These are phyloP conservation scores for Viola odorata DNA, from an alignment of 345 rosid genomes.

Conservation along the genomic window DNA sequence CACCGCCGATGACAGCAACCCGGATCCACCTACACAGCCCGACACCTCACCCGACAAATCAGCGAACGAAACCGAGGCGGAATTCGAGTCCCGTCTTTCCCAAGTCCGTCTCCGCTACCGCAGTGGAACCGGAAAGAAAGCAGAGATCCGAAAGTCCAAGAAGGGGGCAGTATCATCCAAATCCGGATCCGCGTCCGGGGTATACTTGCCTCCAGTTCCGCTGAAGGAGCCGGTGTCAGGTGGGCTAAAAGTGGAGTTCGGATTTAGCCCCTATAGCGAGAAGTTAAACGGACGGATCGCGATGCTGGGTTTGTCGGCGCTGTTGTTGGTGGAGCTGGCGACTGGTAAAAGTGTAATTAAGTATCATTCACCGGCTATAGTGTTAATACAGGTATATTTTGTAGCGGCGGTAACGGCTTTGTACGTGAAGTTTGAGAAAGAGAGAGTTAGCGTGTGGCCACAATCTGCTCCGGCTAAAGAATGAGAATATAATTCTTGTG, in stretches of 20 bases:
- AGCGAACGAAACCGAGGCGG: conserved; percentile 14
- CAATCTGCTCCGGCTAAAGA: conserved; percentile 18
- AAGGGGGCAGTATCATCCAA: conserved; percentile 38
- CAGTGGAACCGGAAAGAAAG: conserved; percentile 80
- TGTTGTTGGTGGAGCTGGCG: conserved; percentile 78
- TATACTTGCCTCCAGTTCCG: conserved; percentile 72
- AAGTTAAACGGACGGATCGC: conserved; percentile 69
- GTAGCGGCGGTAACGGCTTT: conserved; percentile 62
- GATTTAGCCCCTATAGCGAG: conserved; percentile 74
- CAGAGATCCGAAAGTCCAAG: conserved; percentile 64
- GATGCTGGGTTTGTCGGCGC: conserved; percentile 59
- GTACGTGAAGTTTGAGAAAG: conserved; percentile 67
- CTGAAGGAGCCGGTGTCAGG: conserved; percentile 58
- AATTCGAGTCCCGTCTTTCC: conserved; percentile 69
- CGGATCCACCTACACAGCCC: conserved; percentile 17
- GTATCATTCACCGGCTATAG: conserved; percentile 71
- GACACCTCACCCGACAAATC: conserved; percentile 18
- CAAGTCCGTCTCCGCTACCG: conserved; percentile 59
- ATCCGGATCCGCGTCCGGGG: conserved; percentile 25
- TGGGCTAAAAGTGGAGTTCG: conserved; percentile 72
- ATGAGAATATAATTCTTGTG: background rate
- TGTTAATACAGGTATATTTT: conserved; percentile 64
- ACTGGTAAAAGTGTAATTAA: conserved; percentile 78
- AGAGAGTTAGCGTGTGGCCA: conserved; percentile 76
- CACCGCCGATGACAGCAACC: conserved; percentile 33